Evolutionary conservation across 2,329 filamentous ascomycete genomes (phyloP).

Genomic region (Phoma sp.): DNA sequence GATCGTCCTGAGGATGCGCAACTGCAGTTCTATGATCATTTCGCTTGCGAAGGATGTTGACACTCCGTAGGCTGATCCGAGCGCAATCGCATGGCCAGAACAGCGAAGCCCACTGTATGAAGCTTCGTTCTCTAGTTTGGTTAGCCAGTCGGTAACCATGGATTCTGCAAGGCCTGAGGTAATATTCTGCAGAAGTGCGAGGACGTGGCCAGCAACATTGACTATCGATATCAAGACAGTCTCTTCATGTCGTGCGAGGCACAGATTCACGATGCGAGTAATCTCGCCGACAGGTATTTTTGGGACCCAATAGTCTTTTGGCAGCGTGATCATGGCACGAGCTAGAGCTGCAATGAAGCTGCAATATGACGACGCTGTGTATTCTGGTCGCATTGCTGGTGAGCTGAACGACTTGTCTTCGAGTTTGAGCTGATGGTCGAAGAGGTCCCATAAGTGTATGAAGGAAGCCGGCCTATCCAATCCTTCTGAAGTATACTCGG

Average conservation of each 20-base stretch:
- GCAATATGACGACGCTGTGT: conserved; percentile 69
- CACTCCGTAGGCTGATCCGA: conserved; percentile 50
- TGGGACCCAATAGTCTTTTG: conserved; percentile 7
- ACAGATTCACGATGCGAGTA: conserved; percentile 39
- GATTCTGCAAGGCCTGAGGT: conserved; percentile 18
- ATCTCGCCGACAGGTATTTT: conserved; percentile 27
- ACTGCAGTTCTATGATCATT: conserved; percentile 19
- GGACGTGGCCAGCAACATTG: conserved; percentile 26
- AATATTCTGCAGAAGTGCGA: conserved; percentile 27
- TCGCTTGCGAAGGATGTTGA: conserved; percentile 3
- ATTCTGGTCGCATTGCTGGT: conserved; percentile 64
- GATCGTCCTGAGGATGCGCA: conserved; percentile 45
- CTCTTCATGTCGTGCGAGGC: conserved; percentile 46
- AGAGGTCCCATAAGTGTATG: conserved; percentile 40
- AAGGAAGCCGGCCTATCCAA: conserved; percentile 17
- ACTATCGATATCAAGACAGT: conserved; percentile 42
- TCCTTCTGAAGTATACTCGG: neutral
- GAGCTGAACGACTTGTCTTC: conserved; percentile 51
- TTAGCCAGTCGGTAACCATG: conserved; percentile 40
- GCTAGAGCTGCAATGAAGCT: conserved; percentile 57
- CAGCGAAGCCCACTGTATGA: conserved; percentile 51
- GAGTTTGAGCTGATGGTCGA: conserved; percentile 44
- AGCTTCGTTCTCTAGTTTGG: conserved; percentile 43
- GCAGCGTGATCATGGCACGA: conserved; percentile 18
- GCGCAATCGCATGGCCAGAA: conserved; percentile 54